These are phyloP conservation scores for Backusella parvicylindrica DNA, from an alignment of 192 early-diverging fungal species.

Conservation along the genomic window DNA sequence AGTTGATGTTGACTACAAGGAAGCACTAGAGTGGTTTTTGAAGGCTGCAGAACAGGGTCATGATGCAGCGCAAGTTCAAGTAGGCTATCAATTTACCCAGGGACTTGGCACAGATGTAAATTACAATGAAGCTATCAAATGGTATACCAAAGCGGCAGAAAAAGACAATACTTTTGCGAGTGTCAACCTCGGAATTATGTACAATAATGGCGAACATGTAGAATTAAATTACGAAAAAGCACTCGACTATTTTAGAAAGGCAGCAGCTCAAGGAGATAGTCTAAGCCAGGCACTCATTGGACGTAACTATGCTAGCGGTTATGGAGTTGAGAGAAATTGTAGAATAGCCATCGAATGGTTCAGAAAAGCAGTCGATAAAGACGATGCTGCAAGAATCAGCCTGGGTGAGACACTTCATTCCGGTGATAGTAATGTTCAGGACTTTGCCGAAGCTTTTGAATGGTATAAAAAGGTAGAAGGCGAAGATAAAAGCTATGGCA, in stretches of 20 bases:
- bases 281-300: neutral
- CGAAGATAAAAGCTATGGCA: neutral
- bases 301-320: neutral
- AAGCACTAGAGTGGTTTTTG: slow-evolving; percentile 59
- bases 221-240: slow-evolving; percentile 21
- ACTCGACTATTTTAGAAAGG: slow-evolving; percentile 55
- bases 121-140: slow-evolving; percentile 19
- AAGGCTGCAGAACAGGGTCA: slow-evolving; percentile 64
- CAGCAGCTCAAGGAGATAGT: slow-evolving; percentile 54
- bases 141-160: slow-evolving; percentile 27
- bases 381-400: neutral
- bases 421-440: neutral
- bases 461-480: neutral
- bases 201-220: neutral
- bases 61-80: slow-evolving; percentile 41
- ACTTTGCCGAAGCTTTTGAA: neutral
- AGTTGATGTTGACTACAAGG: slow-evolving; percentile 35
- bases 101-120: slow-evolving; percentile 32
- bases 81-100: slow-evolving; percentile 46
- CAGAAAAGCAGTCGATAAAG: neutral
- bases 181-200: slow-evolving; percentile 26
- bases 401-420: neutral
- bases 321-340: neutral
- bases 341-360: neutral
- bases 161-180: slow-evolving; percentile 51